A percentile compares a stretch with the other conserved stretches of the same genome.
These are phyloP conservation scores for Aspergillus leporis DNA, from an alignment of 495 filamentous ascomycete species.

Conservation along the genomic window DNA sequence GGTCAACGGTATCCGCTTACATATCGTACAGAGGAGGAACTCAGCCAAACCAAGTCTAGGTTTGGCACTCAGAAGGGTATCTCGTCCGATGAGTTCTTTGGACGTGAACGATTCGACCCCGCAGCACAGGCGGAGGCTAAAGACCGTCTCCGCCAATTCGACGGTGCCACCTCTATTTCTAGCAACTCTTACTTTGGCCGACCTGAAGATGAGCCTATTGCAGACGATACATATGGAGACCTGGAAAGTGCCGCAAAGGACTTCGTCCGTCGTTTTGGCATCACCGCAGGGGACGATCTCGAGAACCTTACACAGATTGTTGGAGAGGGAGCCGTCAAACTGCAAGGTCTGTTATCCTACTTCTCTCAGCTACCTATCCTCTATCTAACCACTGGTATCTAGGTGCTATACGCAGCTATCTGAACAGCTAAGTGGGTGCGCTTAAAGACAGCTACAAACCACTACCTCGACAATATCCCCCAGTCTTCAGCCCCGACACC, in stretches of 20 bases:
- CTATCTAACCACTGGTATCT: constrained; percentile 14
- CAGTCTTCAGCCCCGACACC: background rate
- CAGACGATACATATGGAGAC: constrained; percentile 76
- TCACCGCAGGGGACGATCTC: constrained; percentile 91
- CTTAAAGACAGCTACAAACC: background rate
- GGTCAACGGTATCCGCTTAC: background rate
- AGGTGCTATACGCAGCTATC: constrained; percentile 79
- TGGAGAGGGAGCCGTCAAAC: constrained; percentile 78
- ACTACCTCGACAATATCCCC: constrained; percentile 12
- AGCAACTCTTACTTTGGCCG: constrained; percentile 97
- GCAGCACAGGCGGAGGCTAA: constrained; percentile 81
- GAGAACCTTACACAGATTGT: constrained; percentile 81
- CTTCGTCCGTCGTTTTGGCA: constrained; percentile 89
- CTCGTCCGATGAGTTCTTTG: constrained; percentile 97
- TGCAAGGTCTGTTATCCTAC: constrained; percentile 62
- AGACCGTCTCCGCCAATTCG: constrained; percentile 82
- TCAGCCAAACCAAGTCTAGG: constrained; percentile 35
- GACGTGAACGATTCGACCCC: constrained; percentile 82
- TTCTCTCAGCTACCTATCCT: background rate
- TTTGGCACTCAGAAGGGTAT: constrained; percentile 95
- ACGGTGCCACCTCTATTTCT: constrained; percentile 88
- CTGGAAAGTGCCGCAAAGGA: constrained; percentile 91
- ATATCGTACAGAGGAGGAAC: constrained; percentile 36
- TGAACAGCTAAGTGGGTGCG: constrained; percentile 57
- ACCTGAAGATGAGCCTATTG: constrained; percentile 67